Base-by-base conservation (phyloP, 2,329 filamentous ascomycete genomes). In the Claviceps arundinis region DNA sequence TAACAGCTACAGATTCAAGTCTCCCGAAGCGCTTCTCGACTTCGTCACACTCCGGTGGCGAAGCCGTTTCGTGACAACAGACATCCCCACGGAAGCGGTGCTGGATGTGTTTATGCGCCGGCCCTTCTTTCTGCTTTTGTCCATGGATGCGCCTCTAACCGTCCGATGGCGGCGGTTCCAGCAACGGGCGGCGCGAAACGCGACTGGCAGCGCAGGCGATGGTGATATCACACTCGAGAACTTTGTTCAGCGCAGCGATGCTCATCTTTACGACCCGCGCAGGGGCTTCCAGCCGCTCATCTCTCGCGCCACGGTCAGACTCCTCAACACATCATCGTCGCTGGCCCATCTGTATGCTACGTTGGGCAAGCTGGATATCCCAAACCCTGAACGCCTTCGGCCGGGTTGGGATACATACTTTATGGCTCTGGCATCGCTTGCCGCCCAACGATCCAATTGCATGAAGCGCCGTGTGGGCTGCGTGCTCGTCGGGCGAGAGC, bases 321-420 rank as follows among this genome's bases (percentile, higher is more conserved):
- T 98, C 4, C 79, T 97, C 61, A 98, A 98, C 72, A 85, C 86
- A 2, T 86, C 87, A 0, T 75, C 80, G 16, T 84, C 84, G 26
- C 70, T 95, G 1, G 71, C 80, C 9, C 78, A 85, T 58, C 76
- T 97, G 5, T 82, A 89, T 65, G 73, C 77, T 3, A 84, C 86
- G 8, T 78, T 98, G 1, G 75, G 78, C 48, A 77, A 80, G 47
- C 77, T 96, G 7, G 80, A 95, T 64, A 78, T 98, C 26, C 77
- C 85, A 1, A 83, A 93, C 62, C 78, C 84, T 37, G 79, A 86
- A 60, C 84, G 93, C 2, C 75, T 98, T 38, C 82, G 93, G 1
- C 93, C 93, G 1, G 84, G 81, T 48, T 98, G 93, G 93, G 93
- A 98, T 68, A 84, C 87, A 61, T 98, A 98, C 72, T 98, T 98